Percentiles rank a stretch among this genome's conserved stretches.
These are phyloP conservation scores for Kitagawia praeruptora DNA, from an alignment of 129 eudicot genomes.

Conservation along the genomic window DNA sequence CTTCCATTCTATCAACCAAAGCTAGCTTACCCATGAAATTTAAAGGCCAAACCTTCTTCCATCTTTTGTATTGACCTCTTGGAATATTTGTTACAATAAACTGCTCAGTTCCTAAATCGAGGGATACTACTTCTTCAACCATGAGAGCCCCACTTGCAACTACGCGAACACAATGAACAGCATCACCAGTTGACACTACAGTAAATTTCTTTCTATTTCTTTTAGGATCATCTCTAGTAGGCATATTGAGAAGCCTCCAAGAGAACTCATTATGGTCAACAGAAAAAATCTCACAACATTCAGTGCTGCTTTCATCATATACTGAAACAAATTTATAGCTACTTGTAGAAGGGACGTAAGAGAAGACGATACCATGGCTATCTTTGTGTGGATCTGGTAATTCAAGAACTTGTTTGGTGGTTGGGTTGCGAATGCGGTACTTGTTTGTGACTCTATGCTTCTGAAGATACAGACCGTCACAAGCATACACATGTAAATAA, in stretches of 20 bases:
- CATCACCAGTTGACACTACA: slow-evolving; percentile 2
- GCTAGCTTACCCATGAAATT: slow-evolving; percentile 10
- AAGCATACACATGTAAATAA: neutral
- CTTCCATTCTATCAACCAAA: too few relatives aligned
- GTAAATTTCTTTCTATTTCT: neutral
- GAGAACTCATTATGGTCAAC: neutral
- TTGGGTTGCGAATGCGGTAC: slow-evolving; percentile 5
- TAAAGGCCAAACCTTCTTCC: slow-evolving; percentile 12
- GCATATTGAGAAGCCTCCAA: slow-evolving; percentile 12
- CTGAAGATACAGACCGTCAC: slow-evolving; percentile 11
- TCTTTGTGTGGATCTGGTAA: slow-evolving; percentile 13
- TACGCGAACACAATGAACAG: slow-evolving; percentile 11
- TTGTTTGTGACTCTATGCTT: neutral
- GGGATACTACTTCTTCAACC: neutral
- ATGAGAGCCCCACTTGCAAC: neutral
- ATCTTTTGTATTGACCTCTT: neutral
- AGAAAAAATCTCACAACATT: slow-evolving; percentile 16
- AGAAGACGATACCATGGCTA: slow-evolving; percentile 2
- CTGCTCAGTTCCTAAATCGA: slow-evolving; percentile 15
- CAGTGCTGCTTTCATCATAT: neutral
- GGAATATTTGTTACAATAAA: neutral
- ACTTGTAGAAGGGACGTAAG: slow-evolving; percentile 11
- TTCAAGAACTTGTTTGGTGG: slow-evolving; percentile 9
- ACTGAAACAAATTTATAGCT: slow-evolving; percentile 11
- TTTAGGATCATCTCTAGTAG: neutral